phyloP scores from a whole-genome alignment of 805 yeast species.

The Lipomyces orientalis region DNA sequence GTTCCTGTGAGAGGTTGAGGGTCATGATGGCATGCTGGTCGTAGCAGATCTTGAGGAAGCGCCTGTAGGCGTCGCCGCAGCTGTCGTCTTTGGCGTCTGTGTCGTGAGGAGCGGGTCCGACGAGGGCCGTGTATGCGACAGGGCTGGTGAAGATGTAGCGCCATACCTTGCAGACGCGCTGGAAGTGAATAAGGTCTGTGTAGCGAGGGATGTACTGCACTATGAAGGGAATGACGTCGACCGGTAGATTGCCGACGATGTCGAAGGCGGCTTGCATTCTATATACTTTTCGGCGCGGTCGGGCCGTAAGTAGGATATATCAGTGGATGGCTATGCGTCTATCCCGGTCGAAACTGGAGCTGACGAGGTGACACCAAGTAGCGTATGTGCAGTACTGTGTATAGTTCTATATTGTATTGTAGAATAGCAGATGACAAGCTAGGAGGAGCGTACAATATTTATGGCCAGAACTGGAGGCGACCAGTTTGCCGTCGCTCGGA shows the following conservation, averaged over 20 bases:
- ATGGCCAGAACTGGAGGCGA: background rate
- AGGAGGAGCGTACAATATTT: background rate
- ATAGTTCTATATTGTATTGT: background rate
- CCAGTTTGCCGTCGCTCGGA: background rate
- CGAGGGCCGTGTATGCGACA: conserved; percentile 26
- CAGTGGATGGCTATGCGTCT: background rate
- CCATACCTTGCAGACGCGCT: conserved; percentile 32
- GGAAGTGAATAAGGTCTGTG: conserved; percentile 32
- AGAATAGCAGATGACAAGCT: background rate
- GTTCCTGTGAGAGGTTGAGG: conserved; percentile 20
- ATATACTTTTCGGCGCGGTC: background rate
- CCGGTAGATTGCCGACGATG: conserved; percentile 31
- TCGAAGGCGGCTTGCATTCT: conserved; percentile 15
- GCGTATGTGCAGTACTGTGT: background rate
- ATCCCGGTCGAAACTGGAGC: background rate
- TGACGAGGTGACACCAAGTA: background rate
- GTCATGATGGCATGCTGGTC: conserved; percentile 29
- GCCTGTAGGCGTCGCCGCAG: conserved; percentile 14
- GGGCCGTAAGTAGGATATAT: background rate
- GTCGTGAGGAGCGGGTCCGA: conserved; percentile 15
- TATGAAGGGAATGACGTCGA: conserved; percentile 30
- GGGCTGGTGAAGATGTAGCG: conserved; percentile 33
- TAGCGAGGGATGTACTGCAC: conserved; percentile 33
- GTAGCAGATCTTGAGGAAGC: conserved; percentile 30
- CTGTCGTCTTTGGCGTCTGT: conserved; percentile 6